These are phyloP conservation scores for Trichoderma pleuroti DNA, from an alignment of 2,329 filamentous ascomycete genomes.

Conservation along the genomic window DNA sequence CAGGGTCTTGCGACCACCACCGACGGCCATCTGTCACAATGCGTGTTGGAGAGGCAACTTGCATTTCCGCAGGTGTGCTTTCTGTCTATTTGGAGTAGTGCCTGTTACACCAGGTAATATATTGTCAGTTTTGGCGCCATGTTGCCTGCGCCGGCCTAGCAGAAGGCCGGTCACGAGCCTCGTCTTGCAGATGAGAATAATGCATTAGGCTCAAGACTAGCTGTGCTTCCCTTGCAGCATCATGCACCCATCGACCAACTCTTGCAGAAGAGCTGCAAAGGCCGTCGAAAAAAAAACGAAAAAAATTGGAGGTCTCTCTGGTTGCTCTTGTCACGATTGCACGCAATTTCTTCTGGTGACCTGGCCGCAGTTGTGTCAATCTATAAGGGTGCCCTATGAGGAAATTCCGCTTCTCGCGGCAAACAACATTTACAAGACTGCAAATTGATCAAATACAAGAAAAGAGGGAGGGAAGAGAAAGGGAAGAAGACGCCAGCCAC, in stretches of 20 bases:
- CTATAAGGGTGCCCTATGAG: not conserved
- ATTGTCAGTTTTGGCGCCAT: not conserved
- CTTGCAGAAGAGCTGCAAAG: not conserved
- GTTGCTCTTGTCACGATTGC: not conserved
- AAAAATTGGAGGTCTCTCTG: not conserved
- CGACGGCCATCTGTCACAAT: not conserved
- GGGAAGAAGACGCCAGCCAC: not conserved
- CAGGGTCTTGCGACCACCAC: not conserved
- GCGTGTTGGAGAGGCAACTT: not conserved
- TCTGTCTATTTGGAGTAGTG: not conserved
- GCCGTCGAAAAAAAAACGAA: not conserved
- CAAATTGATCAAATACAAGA: not conserved
- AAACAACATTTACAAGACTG: not conserved
- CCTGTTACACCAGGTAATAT: not conserved
- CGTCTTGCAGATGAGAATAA: slow-evolving; percentile 3
- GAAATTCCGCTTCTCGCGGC: not conserved
- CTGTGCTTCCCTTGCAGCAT: slow-evolving; percentile 14
- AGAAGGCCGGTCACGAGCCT: not conserved
- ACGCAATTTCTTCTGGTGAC: not conserved
- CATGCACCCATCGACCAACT: not conserved
- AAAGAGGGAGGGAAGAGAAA: not conserved
- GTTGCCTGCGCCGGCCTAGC: not conserved
- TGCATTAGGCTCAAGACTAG: not conserved
- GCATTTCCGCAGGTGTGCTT: not conserved
- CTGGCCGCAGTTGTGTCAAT: not conserved